Percentiles rank a stretch among this genome's conserved stretches.
phyloP scores from a whole-genome alignment of 768 basidiomycete genomes.

The Porpolomopsis calyptriformis region DNA sequence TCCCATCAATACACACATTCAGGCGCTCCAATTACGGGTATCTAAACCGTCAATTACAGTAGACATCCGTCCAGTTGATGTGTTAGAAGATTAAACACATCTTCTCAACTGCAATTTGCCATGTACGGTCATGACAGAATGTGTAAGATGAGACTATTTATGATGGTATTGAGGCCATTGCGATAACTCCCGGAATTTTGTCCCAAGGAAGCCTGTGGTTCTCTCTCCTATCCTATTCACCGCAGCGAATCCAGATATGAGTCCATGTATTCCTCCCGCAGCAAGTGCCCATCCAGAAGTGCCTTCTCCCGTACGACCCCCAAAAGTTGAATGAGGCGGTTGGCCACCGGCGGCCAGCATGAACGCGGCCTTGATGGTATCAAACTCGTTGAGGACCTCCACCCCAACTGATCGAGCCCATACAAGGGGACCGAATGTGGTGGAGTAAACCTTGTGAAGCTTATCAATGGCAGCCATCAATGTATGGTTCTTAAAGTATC shows the following conservation, averaged over 20 bases:
- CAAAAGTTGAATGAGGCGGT: background rate
- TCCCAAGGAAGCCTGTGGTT: background rate
- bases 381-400: slow-evolving; percentile 86
- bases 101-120: too few species aligned
- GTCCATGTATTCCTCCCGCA: slow-evolving; percentile 37
- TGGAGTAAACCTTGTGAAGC: slow-evolving; percentile 77
- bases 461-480: slow-evolving; percentile 81
- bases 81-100: too few species aligned
- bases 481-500: slow-evolving; percentile 82
- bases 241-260: slow-evolving; percentile 26
- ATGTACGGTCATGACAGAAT: too few species aligned
- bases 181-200: background rate
- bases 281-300: slow-evolving; percentile 24
- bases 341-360: slow-evolving; percentile 69
- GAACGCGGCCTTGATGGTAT: slow-evolving; percentile 68
- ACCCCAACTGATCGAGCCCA: slow-evolving; percentile 83
- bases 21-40: too few species aligned
- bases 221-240: slow-evolving; percentile 3
- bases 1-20: too few species aligned
- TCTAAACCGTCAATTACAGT: too few species aligned
- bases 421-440: slow-evolving; percentile 57
- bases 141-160: too few species aligned
- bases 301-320: slow-evolving; percentile 2
- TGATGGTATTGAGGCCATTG: background rate
- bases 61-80: too few species aligned